Percentiles rank a stretch among this genome's conserved stretches.
These are phyloP conservation scores for Ehretia macrophylla DNA, from an alignment of 257 asterid genomes.

Conservation along the genomic window DNA sequence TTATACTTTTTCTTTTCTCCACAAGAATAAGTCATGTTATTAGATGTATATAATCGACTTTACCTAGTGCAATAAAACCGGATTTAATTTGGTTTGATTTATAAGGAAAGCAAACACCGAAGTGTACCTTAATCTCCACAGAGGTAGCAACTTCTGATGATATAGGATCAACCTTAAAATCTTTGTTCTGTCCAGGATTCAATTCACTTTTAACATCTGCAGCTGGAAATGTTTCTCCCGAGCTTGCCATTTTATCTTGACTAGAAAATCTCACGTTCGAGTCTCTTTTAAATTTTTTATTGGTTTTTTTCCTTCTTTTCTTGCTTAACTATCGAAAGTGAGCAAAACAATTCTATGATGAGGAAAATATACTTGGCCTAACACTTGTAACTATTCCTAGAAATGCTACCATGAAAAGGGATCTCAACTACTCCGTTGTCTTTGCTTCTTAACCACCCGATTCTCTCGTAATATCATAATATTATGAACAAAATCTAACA, in stretches of 20 bases:
- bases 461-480: no score
- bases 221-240: constrained; percentile 47
- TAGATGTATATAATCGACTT: no score
- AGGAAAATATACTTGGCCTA: constrained; percentile 13
- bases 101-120: not conserved
- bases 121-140: constrained; percentile 41
- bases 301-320: not conserved
- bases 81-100: no score
- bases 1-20: no score
- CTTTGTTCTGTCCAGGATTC: constrained; percentile 46
- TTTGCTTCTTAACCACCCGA: constrained; percentile 14
- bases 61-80: no score
- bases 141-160: constrained; percentile 49
- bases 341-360: not conserved
- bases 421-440: constrained; percentile 40
- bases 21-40: no score
- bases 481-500: no score
- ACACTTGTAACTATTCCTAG: constrained; percentile 45
- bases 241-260: constrained; percentile 34
- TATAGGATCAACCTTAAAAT: constrained; percentile 48
- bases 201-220: constrained; percentile 54
- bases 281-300: not conserved
- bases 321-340: not conserved
- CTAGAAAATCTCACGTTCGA: not conserved
- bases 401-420: constrained; percentile 41